These are phyloP conservation scores for Cardamine resedifolia DNA, from an alignment of 345 rosid species.

Conservation along the genomic window DNA sequence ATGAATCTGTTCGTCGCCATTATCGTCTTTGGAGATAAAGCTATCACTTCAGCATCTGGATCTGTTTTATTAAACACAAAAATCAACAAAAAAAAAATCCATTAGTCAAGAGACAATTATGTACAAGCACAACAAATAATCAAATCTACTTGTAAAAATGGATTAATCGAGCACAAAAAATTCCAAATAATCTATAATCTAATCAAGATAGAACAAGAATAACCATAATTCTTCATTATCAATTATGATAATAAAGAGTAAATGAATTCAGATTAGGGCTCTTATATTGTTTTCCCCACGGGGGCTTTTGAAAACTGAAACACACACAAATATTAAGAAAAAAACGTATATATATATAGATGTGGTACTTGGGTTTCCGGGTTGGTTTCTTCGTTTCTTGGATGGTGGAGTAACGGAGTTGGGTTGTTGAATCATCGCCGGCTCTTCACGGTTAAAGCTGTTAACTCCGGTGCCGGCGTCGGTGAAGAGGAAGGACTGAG, in stretches of 20 bases:
- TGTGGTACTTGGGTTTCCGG: slow-evolving; percentile 64
- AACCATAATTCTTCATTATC: neutral
- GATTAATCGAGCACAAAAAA: neutral
- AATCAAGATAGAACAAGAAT: neutral
- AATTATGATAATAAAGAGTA: neutral
- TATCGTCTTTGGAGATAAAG: slow-evolving; percentile 76
- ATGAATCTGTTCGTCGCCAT: slow-evolving; percentile 82
- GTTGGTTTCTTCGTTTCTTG: slow-evolving; percentile 73
- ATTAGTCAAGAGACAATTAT: neutral
- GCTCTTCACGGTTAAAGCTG: slow-evolving; percentile 28
- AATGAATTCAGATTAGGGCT: slow-evolving; percentile 18
- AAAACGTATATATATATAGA: neutral
- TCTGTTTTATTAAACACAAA: slow-evolving; percentile 39
- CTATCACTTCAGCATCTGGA: slow-evolving; percentile 88
- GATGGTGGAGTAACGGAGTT: slow-evolving; percentile 50
- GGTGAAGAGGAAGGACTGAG: slow-evolving; percentile 30
- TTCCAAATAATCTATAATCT: neutral
- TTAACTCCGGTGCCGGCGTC: slow-evolving; percentile 12
- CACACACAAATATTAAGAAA: neutral
- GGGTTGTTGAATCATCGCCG: slow-evolving; percentile 25
- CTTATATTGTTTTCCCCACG: neutral
- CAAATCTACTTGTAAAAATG: neutral
- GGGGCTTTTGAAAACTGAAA: neutral
- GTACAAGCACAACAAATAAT: slow-evolving; percentile 5
- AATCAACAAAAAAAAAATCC: neutral